Base-by-base conservation (phyloP, 148 eudicot species). In the Rhododendron ferrugineum region DNA sequence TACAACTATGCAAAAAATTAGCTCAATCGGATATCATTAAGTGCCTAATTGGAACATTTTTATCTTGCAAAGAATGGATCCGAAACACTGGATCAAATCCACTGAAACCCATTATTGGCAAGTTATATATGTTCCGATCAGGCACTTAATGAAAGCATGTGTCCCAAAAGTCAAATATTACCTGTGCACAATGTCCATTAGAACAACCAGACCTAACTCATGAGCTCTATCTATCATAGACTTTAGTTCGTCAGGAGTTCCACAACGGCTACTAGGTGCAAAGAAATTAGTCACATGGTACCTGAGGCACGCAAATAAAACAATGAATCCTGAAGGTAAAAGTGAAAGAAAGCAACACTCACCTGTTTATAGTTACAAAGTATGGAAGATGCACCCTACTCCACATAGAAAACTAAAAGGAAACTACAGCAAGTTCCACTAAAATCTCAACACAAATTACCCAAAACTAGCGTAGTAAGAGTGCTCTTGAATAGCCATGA, bases 111-210 rank as follows among this genome's bases (percentile, higher is more conserved):
- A 40, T 40, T 5, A 40, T 40, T 40, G 42, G 7, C 42, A 40
- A 40, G 42, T 40, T 5, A 40, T 40, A 0, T 40, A 7, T 40
- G 42, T 40, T 40, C 42, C 7, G 7, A 40, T 40, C 1, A 40
- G 1, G 6, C 44, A 40, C 44, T 40, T 40, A 40, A 40, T 40
- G 44, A 40, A 42, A 64, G 14, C 36, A 44, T 73, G 46, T 30
- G 64, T 23, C 50, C 54, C 66, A 73, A 54, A 73, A 54, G 62
- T 76, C 26, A 20, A 46, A 40, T 49, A 72, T 84, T 92, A 94
- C 99, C 99, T 97, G 91, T 97, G 99, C 86, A 97, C 99, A 83
- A 97, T 91, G 92, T 97, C 99, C 99, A 97, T 95, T 72, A 97
- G 95, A 83, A 95, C 99, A 86, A 95, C 90, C 88, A 97, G 85